These are phyloP conservation scores for Pleomassaria siparia DNA, from an alignment of 2,329 filamentous ascomycete genomes.

Conservation along the genomic window DNA sequence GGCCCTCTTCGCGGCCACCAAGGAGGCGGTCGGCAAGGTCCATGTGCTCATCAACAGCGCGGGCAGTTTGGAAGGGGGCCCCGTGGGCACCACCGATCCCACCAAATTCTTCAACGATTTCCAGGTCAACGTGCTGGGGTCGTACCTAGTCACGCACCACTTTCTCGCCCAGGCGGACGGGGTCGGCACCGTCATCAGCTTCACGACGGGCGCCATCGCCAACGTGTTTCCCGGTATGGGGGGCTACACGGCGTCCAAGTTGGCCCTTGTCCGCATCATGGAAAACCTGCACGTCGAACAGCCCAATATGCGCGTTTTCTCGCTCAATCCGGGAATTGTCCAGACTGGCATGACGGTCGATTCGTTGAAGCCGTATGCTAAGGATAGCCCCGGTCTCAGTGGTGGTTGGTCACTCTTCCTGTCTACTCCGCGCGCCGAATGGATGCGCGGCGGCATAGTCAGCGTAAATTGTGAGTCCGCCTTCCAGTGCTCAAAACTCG, in stretches of 20 bases:
- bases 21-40: conserved; percentile 12
- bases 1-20: conserved; percentile 15
- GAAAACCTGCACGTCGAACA: conserved; percentile 25
- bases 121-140: conserved; percentile 4
- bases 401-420: conserved; percentile 13
- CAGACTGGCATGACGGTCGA: conserved; percentile 13
- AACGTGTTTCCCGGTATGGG: conserved; percentile 17
- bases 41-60: conserved; percentile 22
- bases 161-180: conserved; percentile 8
- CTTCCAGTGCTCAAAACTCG: conserved; percentile 2
- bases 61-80: conserved; percentile 13
- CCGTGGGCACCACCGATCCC: conserved; percentile 3
- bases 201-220: conserved; percentile 17
- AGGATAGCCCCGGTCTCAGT: conserved; percentile 16
- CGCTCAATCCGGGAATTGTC: conserved; percentile 26
- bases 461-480: conserved; percentile 15
- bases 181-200: conserved; percentile 20
- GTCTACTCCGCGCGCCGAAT: conserved; percentile 11
- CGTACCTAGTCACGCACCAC: conserved; percentile 16
- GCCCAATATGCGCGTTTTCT: conserved; percentile 22
- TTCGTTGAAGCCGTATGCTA: conserved; percentile 17
- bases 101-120: conserved; percentile 1
- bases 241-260: conserved; percentile 25
- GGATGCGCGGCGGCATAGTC: conserved; percentile 10
- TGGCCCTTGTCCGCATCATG: conserved; percentile 21